Percentiles rank a stretch among this genome's conserved stretches.
These are phyloP conservation scores for Corylus americana DNA, from an alignment of 306 rosid species.

Conservation along the genomic window DNA sequence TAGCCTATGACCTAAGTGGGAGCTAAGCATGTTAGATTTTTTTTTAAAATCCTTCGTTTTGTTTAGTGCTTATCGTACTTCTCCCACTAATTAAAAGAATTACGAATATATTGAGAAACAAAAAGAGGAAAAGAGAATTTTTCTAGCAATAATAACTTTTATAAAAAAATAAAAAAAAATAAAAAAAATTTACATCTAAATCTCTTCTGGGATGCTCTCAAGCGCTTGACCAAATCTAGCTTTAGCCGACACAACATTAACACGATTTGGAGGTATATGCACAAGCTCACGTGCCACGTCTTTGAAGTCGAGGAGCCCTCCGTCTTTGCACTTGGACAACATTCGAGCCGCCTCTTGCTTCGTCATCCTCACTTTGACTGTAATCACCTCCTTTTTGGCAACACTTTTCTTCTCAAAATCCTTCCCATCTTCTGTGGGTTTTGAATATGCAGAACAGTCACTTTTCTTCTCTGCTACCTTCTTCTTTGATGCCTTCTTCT, in stretches of 20 bases:
- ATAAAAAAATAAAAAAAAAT: too few species aligned
- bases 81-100: too few species aligned
- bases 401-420: background rate
- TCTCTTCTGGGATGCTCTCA: constrained; percentile 28
- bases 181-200: background rate
- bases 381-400: constrained; percentile 26
- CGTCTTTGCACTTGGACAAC: constrained; percentile 57
- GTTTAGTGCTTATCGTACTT: too few species aligned
- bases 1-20: too few species aligned
- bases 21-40: too few species aligned
- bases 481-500: constrained; percentile 21
- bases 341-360: constrained; percentile 62
- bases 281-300: constrained; percentile 49
- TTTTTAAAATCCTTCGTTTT: too few species aligned
- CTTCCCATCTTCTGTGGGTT: constrained; percentile 40
- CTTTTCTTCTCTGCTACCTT: constrained; percentile 27
- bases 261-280: constrained; percentile 31
- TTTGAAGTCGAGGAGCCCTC: constrained; percentile 53
- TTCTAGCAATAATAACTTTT: background rate
- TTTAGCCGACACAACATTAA: constrained; percentile 25
- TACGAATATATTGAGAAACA: too few species aligned
- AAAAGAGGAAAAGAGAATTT: too few species aligned
- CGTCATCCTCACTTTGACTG: constrained; percentile 73
- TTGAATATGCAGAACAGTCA: constrained; percentile 25
- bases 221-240: background rate